These are phyloP conservation scores for Tagetes erecta DNA, from an alignment of 129 eudicot genomes.

Conservation along the genomic window DNA sequence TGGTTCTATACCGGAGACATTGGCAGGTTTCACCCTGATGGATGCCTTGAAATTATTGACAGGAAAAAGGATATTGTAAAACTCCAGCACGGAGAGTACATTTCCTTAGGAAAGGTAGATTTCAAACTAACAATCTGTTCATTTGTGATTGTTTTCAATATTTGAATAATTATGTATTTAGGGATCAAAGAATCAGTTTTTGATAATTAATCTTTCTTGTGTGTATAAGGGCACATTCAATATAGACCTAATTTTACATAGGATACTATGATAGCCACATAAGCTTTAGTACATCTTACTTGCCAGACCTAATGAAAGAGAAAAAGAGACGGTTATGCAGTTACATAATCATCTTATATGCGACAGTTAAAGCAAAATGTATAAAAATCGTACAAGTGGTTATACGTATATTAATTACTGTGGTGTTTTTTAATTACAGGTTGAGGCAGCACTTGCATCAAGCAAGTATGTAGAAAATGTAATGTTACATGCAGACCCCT, in stretches of 20 bases:
- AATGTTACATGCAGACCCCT: constrained; percentile 89
- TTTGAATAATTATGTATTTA: not conserved
- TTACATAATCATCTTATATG: no score
- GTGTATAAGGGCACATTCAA: not conserved
- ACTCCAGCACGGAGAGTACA: constrained; percentile 97
- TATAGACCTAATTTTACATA: not conserved
- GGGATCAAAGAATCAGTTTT: not conserved
- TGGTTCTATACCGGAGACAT: constrained; percentile 98
- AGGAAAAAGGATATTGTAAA: constrained; percentile 97
- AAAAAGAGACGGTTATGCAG: not conserved
- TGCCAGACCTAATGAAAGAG: not conserved
- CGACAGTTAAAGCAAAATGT: not conserved
- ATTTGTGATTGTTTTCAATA: not conserved
- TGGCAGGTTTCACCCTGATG: constrained; percentile 94
- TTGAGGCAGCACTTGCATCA: constrained; percentile 81
- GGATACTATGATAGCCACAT: not conserved
- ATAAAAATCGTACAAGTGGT: not conserved
- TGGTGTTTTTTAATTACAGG: constrained; percentile 46
- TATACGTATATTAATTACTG: not conserved
- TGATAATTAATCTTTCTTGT: not conserved
- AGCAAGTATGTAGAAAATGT: constrained; percentile 79
- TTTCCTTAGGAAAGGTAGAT: constrained; percentile 90
- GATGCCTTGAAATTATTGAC: constrained; percentile 94
- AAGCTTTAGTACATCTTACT: not conserved
- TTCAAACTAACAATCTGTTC: not conserved